Evolutionary conservation across 352 stramenopile genomes (phyloP).

Genomic region (Elongisporangium undulatum): DNA sequence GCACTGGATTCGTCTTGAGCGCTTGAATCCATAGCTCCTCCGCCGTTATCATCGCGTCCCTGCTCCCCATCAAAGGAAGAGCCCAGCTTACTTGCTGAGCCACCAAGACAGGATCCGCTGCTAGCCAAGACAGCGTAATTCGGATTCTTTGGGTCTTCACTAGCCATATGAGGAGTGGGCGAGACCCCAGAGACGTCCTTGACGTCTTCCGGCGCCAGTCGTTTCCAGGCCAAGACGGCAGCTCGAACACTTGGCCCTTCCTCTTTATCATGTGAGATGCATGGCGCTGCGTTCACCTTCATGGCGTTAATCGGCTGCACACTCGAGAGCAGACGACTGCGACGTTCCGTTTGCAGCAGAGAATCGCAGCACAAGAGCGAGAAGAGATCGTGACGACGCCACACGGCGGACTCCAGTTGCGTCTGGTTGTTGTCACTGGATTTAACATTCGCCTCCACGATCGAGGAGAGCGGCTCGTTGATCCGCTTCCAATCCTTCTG

Average conservation of each 20-base stretch:
- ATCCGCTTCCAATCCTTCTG: slow-evolving; percentile 51
- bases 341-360: slow-evolving; percentile 49
- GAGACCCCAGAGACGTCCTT: slow-evolving; percentile 55
- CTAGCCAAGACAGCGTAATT: slow-evolving; percentile 38
- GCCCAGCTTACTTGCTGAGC: background rate
- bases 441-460: slow-evolving; percentile 25
- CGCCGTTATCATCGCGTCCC: background rate
- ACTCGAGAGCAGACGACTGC: slow-evolving; percentile 53
- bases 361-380: slow-evolving; percentile 62
- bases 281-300: slow-evolving; percentile 11
- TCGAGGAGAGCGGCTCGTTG: slow-evolving; percentile 43
- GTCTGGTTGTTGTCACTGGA: background rate
- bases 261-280: slow-evolving; percentile 1
- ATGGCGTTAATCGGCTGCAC: slow-evolving; percentile 48
- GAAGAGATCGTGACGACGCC: slow-evolving; percentile 47
- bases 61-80: too few relatives aligned
- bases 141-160: slow-evolving; percentile 49
- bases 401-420: slow-evolving; percentile 10
- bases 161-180: slow-evolving; percentile 34
- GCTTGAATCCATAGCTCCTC: background rate
- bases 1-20: background rate
- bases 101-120: background rate
- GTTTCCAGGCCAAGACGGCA: slow-evolving; percentile 57
- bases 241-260: slow-evolving; percentile 16
- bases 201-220: slow-evolving; percentile 57